phyloP scores from a whole-genome alignment of 768 basidiomycete genomes.

The Lyophyllum atratum region DNA sequence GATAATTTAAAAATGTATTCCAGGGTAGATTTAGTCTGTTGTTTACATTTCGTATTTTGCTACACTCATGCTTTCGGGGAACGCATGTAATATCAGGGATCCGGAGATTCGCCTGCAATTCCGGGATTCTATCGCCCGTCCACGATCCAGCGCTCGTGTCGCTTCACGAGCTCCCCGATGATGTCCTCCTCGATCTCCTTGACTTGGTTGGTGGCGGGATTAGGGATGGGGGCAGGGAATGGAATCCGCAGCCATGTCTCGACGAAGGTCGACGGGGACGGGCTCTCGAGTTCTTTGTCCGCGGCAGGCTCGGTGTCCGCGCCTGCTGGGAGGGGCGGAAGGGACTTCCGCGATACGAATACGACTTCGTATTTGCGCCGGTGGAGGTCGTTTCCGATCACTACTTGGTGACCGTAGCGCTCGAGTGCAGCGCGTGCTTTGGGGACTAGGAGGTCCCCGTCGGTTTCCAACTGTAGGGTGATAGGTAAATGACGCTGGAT shows the following conservation, averaged over 20 bases:
- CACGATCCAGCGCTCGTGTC: conserved; percentile 74
- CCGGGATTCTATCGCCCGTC: conserved; percentile 12
- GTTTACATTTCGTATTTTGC: too few species aligned
- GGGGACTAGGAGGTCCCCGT: conserved; percentile 77
- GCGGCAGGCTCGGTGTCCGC: conserved; percentile 3
- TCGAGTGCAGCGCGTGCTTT: conserved; percentile 88
- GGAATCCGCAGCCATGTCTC: conserved; percentile 72
- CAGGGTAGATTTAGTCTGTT: too few species aligned
- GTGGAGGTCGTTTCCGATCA: conserved; percentile 95
- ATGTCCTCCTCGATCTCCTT: conserved; percentile 97
- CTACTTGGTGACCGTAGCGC: conserved; percentile 95
- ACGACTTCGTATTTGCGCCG: conserved; percentile 91
- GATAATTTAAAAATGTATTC: too few species aligned
- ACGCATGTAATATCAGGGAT: not conserved
- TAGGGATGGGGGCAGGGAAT: conserved; percentile 28
- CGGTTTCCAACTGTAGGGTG: conserved; percentile 83
- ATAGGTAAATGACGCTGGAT: not conserved
- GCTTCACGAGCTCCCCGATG: conserved; percentile 67
- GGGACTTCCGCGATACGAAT: conserved; percentile 67
- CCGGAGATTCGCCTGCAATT: not conserved
- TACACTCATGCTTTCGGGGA: not conserved
- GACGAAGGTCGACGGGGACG: conserved; percentile 32
- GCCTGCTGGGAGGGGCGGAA: conserved; percentile 18
- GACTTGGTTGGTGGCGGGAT: conserved; percentile 32
- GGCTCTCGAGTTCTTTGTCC: conserved; percentile 4